These are phyloP conservation scores for Jaapia argillacea DNA, from an alignment of 768 basidiomycete species.

Conservation along the genomic window DNA sequence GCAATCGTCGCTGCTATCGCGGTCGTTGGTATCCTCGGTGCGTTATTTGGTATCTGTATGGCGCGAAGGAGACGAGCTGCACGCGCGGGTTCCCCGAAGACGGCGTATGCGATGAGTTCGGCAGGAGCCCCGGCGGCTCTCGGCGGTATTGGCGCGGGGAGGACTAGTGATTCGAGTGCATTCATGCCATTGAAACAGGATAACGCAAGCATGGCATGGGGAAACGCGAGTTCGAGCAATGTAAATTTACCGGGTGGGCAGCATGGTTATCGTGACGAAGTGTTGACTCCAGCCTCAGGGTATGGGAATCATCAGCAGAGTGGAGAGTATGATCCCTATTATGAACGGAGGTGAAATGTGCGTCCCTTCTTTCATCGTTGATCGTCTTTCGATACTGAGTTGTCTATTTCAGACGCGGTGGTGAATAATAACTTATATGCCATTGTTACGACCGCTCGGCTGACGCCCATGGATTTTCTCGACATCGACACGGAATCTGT, in stretches of 20 bases:
- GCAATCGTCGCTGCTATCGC: conserved; percentile 12
- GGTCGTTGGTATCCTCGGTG: conserved; percentile 7
- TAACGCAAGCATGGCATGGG: conserved; percentile 46
- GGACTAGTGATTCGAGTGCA: conserved; percentile 56
- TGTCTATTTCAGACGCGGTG: too few species aligned
- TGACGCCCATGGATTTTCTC: too few species aligned
- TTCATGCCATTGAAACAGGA: conserved; percentile 65
- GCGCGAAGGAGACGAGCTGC: conserved; percentile 6
- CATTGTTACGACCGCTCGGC: too few species aligned
- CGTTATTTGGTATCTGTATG: conserved; percentile 7
- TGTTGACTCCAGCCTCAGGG: conserved; percentile 1
- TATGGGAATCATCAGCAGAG: conserved; percentile 14
- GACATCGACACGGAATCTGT: too few species aligned
- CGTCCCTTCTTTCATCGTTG: too few species aligned
- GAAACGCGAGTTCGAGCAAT: conserved; percentile 41
- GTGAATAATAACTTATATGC: too few species aligned
- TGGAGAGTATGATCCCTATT: conserved; percentile 27
- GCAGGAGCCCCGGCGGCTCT: conserved; percentile 18
- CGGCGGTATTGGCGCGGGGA: conserved; percentile 17
- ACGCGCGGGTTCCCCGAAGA: conserved; percentile 10
- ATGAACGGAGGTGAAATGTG: conserved; percentile 8
- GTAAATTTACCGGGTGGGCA: conserved; percentile 30
- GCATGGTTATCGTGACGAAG: conserved; percentile 25
- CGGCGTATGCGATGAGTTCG: conserved; percentile 30
- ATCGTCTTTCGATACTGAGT: not conserved